phyloP scores from a whole-genome alignment of 148 eudicot species.

The Rhododendron vialii region DNA sequence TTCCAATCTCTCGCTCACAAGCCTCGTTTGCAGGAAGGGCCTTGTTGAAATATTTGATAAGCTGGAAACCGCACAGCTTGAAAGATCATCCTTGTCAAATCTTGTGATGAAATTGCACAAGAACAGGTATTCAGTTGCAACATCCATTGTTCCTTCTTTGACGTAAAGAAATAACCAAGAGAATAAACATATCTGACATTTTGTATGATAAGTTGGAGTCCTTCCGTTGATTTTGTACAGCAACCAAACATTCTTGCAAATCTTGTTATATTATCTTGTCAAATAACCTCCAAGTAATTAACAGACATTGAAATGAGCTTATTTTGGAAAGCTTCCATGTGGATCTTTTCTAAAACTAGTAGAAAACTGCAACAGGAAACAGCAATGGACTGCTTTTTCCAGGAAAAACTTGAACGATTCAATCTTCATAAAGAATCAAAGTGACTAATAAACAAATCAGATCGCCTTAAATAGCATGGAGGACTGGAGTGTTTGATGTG shows the following conservation, averaged over 20 bases:
- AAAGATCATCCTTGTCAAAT: conserved; percentile 40
- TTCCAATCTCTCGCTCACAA: background rate
- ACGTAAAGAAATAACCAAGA: background rate
- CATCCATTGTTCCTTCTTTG: background rate
- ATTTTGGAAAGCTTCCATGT: background rate
- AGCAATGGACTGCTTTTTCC: background rate
- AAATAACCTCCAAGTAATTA: background rate
- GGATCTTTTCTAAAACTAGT: background rate
- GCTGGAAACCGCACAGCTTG: conserved; percentile 57
- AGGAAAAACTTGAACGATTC: background rate
- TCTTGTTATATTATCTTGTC: conserved; percentile 1
- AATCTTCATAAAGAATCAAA: background rate
- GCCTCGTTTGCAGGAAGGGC: conserved; percentile 57
- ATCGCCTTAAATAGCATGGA: background rate
- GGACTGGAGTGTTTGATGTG: background rate
- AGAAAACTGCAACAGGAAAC: background rate
- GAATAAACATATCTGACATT: background rate
- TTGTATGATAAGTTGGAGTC: background rate
- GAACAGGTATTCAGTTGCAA: conserved; percentile 45
- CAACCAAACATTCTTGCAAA: background rate
- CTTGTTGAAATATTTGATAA: conserved; percentile 70
- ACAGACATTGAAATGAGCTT: background rate
- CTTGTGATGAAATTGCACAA: conserved; percentile 34
- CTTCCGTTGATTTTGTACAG: background rate
- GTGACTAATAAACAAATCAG: background rate